These are phyloP conservation scores for Pichia sp. DNA, from an alignment of 1,139 yeast genomes.

Conservation along the genomic window DNA sequence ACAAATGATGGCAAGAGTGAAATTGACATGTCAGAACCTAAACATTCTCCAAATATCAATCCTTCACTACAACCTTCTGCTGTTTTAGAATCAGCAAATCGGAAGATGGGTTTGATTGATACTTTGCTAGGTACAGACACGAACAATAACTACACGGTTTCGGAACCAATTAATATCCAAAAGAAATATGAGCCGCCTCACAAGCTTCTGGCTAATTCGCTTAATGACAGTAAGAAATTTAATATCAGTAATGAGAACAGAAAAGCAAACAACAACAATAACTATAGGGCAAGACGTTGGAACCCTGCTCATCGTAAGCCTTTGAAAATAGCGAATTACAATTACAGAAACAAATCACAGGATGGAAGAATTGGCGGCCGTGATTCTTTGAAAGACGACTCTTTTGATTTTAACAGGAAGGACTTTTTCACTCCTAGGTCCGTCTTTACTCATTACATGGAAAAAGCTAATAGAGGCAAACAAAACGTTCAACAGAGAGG, in stretches of 20 bases:
- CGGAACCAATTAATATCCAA: slow-evolving; percentile 15
- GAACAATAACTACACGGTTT: not conserved
- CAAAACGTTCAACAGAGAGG: slow-evolving; percentile 26
- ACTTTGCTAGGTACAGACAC: not conserved
- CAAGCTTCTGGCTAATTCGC: slow-evolving; percentile 7
- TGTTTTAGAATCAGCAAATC: not conserved
- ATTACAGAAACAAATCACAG: slow-evolving; percentile 26
- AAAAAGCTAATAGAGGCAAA: slow-evolving; percentile 51
- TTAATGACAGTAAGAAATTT: slow-evolving; percentile 1
- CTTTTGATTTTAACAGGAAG: slow-evolving; percentile 48
- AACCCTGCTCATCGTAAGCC: slow-evolving; percentile 36
- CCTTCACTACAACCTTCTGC: not conserved
- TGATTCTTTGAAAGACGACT: slow-evolving; percentile 11
- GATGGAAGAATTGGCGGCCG: slow-evolving; percentile 22
- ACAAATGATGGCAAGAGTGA: not conserved
- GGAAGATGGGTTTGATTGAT: slow-evolving; percentile 10
- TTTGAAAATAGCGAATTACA: slow-evolving; percentile 36
- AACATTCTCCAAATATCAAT: not conserved
- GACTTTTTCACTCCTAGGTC: slow-evolving; percentile 78
- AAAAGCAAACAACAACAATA: slow-evolving; percentile 6
- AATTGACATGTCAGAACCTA: not conserved
- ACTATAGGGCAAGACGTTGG: slow-evolving; percentile 15
- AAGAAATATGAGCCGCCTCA: slow-evolving; percentile 21
- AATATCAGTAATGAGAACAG: slow-evolving; percentile 2
- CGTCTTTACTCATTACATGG: slow-evolving; percentile 66